Evolutionary conservation across 495 filamentous ascomycete genomes (phyloP).

Genomic region (Tetracladium marchalianum): DNA sequence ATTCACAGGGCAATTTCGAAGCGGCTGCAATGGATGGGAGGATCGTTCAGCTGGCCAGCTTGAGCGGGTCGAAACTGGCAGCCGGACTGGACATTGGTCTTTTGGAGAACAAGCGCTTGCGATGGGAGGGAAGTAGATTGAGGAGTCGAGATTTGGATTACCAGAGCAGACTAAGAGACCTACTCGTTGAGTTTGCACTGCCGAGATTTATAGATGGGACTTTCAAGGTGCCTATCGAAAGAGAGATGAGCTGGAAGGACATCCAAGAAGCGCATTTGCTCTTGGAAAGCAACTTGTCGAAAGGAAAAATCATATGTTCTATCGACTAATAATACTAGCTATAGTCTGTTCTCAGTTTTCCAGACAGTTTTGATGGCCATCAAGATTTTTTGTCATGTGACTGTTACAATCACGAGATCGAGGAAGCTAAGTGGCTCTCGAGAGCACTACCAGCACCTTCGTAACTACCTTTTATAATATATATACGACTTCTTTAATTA

Average conservation of each 20-base stretch:
- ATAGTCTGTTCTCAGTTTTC: too few relatives aligned
- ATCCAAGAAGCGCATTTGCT: constrained; percentile 68
- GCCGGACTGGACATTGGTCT: constrained; percentile 53
- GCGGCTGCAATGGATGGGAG: constrained; percentile 62
- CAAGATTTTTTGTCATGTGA: too few relatives aligned
- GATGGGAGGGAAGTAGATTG: constrained; percentile 71
- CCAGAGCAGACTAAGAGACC: constrained; percentile 64
- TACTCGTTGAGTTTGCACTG: constrained; percentile 53
- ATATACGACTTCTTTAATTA: too few relatives aligned
- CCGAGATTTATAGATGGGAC: constrained; percentile 47
- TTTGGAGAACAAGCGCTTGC: constrained; percentile 56
- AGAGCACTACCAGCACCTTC: too few relatives aligned
- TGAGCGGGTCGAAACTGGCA: constrained; percentile 56
- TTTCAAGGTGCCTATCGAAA: constrained; percentile 68
- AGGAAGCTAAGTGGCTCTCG: too few relatives aligned
- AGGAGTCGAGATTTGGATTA: constrained; percentile 69
- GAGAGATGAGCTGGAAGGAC: constrained; percentile 63
- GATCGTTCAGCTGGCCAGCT: constrained; percentile 58
- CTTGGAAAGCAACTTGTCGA: constrained; percentile 72
- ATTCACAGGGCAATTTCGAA: constrained; percentile 69
- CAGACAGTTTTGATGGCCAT: too few relatives aligned
- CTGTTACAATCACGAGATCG: too few relatives aligned
- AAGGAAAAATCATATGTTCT: constrained; percentile 66
- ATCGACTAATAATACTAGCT: too few relatives aligned
- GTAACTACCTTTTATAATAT: too few relatives aligned